Conservation (phyloP, 2,329 filamentous ascomycete species). For the Fusarium robinianum region DNA sequence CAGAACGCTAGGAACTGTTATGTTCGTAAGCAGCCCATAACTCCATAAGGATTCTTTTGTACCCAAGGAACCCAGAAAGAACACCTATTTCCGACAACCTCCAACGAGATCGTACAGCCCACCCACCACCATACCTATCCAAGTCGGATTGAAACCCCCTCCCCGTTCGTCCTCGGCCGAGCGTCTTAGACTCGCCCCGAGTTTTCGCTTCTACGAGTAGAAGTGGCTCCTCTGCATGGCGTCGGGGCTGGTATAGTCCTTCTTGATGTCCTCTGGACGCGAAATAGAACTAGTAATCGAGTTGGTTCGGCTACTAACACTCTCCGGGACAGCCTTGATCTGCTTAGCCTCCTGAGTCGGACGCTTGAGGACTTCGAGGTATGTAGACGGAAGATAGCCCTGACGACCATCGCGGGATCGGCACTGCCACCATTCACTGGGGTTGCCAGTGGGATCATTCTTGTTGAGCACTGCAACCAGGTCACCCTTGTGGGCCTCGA, state of each 20-base stretch:
- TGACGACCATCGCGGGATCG: conserved; percentile 85
- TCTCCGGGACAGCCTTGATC: conserved; percentile 55
- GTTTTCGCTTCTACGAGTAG: conserved; percentile 59
- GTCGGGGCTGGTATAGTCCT: conserved; percentile 57
- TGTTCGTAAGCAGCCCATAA: conserved; percentile 30
- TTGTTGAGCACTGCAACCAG: conserved; percentile 93
- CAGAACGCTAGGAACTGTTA: conserved; percentile 34
- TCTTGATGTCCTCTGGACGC: conserved; percentile 49
- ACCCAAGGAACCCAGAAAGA: conserved; percentile 34
- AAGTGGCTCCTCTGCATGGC: conserved; percentile 64
- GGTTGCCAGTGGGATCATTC: conserved; percentile 86
- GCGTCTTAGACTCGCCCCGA: no score
- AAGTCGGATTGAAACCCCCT: no score
- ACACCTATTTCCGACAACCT: conserved; percentile 18
- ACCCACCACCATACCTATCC: conserved; percentile 4
- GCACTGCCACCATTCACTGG: conserved; percentile 97
- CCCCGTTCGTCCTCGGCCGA: no score
- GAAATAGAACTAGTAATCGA: conserved; percentile 53
- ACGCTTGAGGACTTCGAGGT: conserved; percentile 74
- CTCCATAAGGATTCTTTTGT: conserved; percentile 34
- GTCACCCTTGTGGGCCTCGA: conserved; percentile 92
- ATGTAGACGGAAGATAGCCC: conserved; percentile 89
- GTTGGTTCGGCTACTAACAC: conserved; percentile 53
- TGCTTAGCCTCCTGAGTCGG: conserved; percentile 56
- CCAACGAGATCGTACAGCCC: conserved; percentile 31